Evolutionary conservation across 2,329 filamentous ascomycete genomes (phyloP).

Genomic region (Paecilomyces sp.): DNA sequence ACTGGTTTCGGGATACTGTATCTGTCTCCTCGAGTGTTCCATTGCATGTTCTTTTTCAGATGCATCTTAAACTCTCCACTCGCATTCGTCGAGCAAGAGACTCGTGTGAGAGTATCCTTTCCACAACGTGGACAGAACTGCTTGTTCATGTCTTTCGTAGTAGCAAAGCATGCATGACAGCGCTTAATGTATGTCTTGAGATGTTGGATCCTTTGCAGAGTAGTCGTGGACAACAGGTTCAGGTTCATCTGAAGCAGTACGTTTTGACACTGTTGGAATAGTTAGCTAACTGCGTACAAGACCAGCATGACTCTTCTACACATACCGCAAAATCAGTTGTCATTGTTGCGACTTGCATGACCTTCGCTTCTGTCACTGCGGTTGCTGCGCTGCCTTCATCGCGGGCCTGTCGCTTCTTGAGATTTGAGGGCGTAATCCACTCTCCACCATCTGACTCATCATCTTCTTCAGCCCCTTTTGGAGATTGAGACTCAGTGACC

Average conservation of each 20-base stretch:
- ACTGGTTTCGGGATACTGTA: conserved; percentile 90
- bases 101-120: conserved; percentile 75
- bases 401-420: conserved; percentile 73
- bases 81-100: conserved; percentile 75
- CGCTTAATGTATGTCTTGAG: conserved; percentile 85
- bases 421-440: conserved; percentile 93
- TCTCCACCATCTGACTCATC: conserved; percentile 48
- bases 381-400: conserved; percentile 48
- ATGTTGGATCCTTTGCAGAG: conserved; percentile 70
- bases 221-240: conserved; percentile 68
- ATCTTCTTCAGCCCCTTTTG: conserved; percentile 18
- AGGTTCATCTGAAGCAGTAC: conserved; percentile 92
- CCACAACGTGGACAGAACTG: conserved; percentile 94
- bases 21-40: conserved; percentile 86
- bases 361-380: conserved; percentile 49
- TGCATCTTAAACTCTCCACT: conserved; percentile 77
- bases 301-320: not conserved
- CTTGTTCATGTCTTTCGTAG: conserved; percentile 73
- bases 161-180: conserved; percentile 88
- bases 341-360: conserved; percentile 81
- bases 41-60: conserved; percentile 91
- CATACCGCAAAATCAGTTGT: conserved; percentile 92
- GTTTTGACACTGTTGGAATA: conserved; percentile 56
- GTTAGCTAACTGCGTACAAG: not conserved
- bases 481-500: conserved; percentile 6